These are phyloP conservation scores for Kodamaea kakaduensis DNA, from an alignment of 805 yeast species.

Conservation along the genomic window DNA sequence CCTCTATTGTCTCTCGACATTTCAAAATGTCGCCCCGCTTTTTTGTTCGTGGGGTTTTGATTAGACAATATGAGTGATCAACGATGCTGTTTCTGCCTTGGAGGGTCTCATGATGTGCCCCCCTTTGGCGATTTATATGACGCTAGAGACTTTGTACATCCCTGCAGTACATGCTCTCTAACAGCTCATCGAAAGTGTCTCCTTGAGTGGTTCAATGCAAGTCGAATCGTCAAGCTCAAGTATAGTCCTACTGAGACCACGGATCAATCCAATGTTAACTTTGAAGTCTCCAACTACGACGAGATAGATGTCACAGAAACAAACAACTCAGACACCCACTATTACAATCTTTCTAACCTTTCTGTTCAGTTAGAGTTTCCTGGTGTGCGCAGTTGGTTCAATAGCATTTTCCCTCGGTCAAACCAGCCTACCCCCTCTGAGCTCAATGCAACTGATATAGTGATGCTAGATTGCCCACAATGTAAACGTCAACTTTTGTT, in stretches of 20 bases:
- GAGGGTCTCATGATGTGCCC: slow-evolving; percentile 36
- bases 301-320: not conserved
- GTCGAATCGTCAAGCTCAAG: slow-evolving; percentile 26
- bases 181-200: slow-evolving; percentile 37
- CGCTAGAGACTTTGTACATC: slow-evolving; percentile 33
- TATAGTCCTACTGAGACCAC: slow-evolving; percentile 12
- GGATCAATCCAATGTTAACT: not conserved
- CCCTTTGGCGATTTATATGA: slow-evolving; percentile 35
- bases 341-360: slow-evolving; percentile 1
- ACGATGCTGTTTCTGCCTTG: slow-evolving; percentile 37
- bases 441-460: slow-evolving; percentile 5
- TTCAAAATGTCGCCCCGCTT: too few species aligned
- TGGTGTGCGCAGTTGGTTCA: slow-evolving; percentile 6
- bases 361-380: slow-evolving; percentile 7
- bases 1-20: too few species aligned
- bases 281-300: slow-evolving; percentile 1
- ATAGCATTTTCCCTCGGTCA: slow-evolving; percentile 1
- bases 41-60: slow-evolving; percentile 6
- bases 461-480: slow-evolving; percentile 31
- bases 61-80: not conserved
- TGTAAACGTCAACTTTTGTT: slow-evolving; percentile 35
- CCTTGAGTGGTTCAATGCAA: slow-evolving; percentile 38
- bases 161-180: slow-evolving; percentile 37
- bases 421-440: not conserved
- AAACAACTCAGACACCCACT: not conserved